These are phyloP conservation scores for Dittrichia graveolens DNA, from an alignment of 129 eudicot species.

Conservation along the genomic window DNA sequence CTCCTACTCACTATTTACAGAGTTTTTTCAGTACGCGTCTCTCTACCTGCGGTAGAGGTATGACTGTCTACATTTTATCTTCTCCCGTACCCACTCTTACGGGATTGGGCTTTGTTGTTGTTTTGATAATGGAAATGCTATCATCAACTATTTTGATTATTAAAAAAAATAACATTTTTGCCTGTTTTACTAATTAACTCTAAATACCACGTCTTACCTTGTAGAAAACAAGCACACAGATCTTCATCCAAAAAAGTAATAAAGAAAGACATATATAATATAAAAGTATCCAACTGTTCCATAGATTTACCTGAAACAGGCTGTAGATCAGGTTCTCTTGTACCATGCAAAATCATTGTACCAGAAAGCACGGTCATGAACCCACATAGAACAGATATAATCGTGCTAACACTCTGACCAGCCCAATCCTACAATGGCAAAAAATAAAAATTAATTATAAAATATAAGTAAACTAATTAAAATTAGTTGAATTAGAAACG, in stretches of 20 bases:
- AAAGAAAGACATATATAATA: background rate
- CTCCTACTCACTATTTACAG: too few species aligned
- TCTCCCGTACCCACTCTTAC: too few species aligned
- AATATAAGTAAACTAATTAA: background rate
- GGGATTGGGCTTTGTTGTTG: too few species aligned
- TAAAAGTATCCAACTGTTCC: background rate
- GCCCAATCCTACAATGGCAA: constrained; percentile 67
- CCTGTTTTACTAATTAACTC: background rate
- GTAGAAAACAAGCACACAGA: background rate
- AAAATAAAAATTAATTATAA: background rate
- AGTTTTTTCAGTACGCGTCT: too few species aligned
- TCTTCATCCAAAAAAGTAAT: background rate
- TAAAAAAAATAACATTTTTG: background rate
- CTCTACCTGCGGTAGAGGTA: too few species aligned
- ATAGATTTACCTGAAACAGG: constrained; percentile 54
- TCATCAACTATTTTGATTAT: too few species aligned
- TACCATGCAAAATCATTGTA: constrained; percentile 79
- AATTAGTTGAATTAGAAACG: background rate
- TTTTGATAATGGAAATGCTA: background rate
- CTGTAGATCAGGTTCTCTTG: constrained; percentile 76
- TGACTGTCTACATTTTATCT: too few species aligned
- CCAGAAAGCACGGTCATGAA: constrained; percentile 89
- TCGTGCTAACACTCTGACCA: constrained; percentile 83
- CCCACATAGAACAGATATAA: constrained; percentile 88
- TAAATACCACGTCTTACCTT: too few species aligned